Evolutionary conservation across 1,284 basidiomycete genomes (phyloP).

Genomic region (Acaromyces ingoldii): DNA sequence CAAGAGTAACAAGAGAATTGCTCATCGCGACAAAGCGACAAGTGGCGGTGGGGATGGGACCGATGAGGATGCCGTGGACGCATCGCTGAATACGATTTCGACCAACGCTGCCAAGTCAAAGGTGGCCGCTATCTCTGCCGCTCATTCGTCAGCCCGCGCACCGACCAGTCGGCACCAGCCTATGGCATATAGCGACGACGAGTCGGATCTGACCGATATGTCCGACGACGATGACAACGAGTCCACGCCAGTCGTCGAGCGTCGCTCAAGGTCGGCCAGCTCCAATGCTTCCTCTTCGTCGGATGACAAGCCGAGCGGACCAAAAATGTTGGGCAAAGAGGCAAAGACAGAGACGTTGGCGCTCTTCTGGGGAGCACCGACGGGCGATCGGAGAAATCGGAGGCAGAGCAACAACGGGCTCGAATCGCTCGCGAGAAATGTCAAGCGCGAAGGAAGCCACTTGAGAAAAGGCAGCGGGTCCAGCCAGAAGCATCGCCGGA

Average conservation of each 20-base stretch:
- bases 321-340: slow-evolving; percentile 48
- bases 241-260: neutral
- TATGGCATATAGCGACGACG: slow-evolving; percentile 1
- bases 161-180: too few species aligned
- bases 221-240: neutral
- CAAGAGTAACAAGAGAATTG: too few species aligned
- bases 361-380: slow-evolving; percentile 45
- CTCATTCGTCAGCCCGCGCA: neutral
- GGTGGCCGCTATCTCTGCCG: neutral
- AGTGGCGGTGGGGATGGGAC: slow-evolving; percentile 11
- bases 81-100: neutral
- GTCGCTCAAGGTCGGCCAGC: neutral
- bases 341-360: slow-evolving; percentile 47
- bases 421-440: slow-evolving; percentile 10
- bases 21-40: slow-evolving; percentile 10
- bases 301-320: slow-evolving; percentile 22
- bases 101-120: neutral
- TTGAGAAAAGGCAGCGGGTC: slow-evolving; percentile 9
- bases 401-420: slow-evolving; percentile 25
- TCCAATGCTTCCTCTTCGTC: neutral
- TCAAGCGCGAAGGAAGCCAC: slow-evolving; percentile 7
- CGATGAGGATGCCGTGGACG: slow-evolving; percentile 16
- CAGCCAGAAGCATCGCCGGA: slow-evolving; percentile 4
- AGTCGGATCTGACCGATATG: neutral
- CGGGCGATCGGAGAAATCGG: slow-evolving; percentile 34